These are phyloP conservation scores for Sextonia rubra DNA, from an alignment of 164 flowering plant genomes.

Conservation along the genomic window DNA sequence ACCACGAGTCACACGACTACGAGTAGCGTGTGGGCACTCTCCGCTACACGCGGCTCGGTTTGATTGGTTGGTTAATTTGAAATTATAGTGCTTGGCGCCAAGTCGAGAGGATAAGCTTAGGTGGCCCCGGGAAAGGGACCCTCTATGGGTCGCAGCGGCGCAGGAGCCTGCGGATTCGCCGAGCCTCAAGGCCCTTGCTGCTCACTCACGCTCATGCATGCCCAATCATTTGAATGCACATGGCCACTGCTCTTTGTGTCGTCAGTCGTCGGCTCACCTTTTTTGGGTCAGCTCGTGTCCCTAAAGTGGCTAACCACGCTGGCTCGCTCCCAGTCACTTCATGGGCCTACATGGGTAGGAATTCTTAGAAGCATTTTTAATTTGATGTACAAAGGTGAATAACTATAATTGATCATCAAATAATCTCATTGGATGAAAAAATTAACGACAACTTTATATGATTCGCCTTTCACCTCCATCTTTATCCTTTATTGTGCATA, in stretches of 20 bases:
- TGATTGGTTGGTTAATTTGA: neutral
- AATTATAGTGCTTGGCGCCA: conserved; percentile 3
- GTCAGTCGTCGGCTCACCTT: neutral
- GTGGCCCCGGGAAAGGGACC: conserved; percentile 7
- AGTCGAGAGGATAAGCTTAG: conserved; percentile 2
- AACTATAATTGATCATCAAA: too few species aligned
- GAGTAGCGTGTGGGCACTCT: neutral
- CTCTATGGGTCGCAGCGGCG: neutral
- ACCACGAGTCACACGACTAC: neutral
- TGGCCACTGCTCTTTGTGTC: neutral
- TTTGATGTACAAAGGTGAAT: too few species aligned
- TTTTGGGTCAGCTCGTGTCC: neutral
- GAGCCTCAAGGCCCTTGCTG: neutral
- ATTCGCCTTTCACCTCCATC: too few species aligned
- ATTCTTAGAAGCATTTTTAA: too few species aligned
- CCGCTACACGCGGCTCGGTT: neutral
- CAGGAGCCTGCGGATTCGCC: conserved; percentile 9
- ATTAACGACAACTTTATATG: too few species aligned
- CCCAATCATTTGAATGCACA: conserved; percentile 1
- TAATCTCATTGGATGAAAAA: too few species aligned
- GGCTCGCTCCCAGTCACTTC: neutral
- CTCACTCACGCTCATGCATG: neutral
- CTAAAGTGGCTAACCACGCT: neutral
- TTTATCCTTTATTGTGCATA: too few species aligned
- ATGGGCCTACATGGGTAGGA: too few species aligned